phyloP scores from a whole-genome alignment of 2,329 filamentous ascomycete genomes.

The Delphinella strobiligena region DNA sequence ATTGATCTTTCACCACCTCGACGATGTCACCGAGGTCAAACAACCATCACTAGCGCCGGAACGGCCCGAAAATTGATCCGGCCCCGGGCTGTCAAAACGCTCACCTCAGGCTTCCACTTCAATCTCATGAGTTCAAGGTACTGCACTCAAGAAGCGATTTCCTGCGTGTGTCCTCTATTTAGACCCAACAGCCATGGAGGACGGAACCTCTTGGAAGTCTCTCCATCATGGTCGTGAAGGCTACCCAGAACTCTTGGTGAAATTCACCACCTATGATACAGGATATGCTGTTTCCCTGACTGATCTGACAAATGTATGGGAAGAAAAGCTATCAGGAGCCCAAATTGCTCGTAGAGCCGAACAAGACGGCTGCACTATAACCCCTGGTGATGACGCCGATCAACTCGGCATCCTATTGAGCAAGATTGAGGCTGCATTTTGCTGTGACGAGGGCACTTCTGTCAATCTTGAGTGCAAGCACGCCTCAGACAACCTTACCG shows the following conservation, averaged over 20 bases:
- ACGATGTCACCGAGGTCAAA: neutral
- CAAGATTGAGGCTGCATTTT: slow-evolving; percentile 33
- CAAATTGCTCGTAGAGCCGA: slow-evolving; percentile 52
- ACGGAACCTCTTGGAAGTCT: slow-evolving; percentile 1
- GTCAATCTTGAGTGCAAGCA: slow-evolving; percentile 16
- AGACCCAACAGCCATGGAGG: too few species aligned
- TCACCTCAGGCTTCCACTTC: neutral
- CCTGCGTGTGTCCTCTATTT: too few species aligned
- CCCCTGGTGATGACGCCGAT: slow-evolving; percentile 55
- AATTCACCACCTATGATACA: slow-evolving; percentile 40
- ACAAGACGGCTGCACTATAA: slow-evolving; percentile 55
- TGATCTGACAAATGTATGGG: slow-evolving; percentile 64
- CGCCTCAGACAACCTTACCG: slow-evolving; percentile 24
- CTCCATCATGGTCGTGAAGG: slow-evolving; percentile 4
- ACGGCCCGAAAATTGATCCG: neutral
- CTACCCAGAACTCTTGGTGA: slow-evolving; percentile 47
- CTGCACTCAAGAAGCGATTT: too few species aligned
- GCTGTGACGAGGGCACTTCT: slow-evolving; percentile 23
- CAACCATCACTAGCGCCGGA: neutral
- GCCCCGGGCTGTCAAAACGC: too few species aligned
- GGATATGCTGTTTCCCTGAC: slow-evolving; percentile 57
- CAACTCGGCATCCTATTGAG: slow-evolving; percentile 57
- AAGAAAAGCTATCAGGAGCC: slow-evolving; percentile 49
- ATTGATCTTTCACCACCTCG: neutral
- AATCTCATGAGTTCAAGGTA: neutral